A percentile compares a stretch with the other conserved stretches of the same genome.
Conservation (phyloP, 768 basidiomycete species). For the Dioszegia hungarica region DNA sequence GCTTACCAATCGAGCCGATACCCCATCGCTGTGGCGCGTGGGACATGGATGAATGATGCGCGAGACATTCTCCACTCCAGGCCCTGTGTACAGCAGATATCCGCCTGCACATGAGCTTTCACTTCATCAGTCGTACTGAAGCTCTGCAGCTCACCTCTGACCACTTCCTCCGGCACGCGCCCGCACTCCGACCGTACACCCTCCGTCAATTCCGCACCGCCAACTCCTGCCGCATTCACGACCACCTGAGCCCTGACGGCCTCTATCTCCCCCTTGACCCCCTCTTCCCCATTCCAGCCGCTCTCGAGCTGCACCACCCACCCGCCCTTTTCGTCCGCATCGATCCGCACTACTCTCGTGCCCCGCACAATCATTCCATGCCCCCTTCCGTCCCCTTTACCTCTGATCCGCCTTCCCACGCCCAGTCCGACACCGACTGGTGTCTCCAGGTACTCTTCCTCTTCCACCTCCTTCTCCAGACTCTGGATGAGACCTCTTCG, state of each 20-base stretch:
- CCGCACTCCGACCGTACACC: constrained; percentile 27
- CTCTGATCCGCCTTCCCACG: constrained; percentile 3
- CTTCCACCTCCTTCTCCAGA: constrained; percentile 72
- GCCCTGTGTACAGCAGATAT: constrained; percentile 81
- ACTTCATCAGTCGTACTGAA: background rate
- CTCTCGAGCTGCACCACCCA: constrained; percentile 85
- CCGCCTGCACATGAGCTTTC: constrained; percentile 48
- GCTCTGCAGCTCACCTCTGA: constrained; percentile 31
- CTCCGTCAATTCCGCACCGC: constrained; percentile 30
- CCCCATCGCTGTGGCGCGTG: constrained; percentile 62
- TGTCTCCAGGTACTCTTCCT: constrained; percentile 54
- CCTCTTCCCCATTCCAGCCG: constrained; percentile 49
- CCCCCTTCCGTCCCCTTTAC: constrained; percentile 7
- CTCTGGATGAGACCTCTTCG: constrained; percentile 77
- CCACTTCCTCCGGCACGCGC: constrained; percentile 20
- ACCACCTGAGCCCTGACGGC: constrained; percentile 68
- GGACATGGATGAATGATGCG: constrained; percentile 92
- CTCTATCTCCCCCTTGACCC: constrained; percentile 53
- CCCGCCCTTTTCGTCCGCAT: constrained; percentile 58
- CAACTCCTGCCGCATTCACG: constrained; percentile 61
- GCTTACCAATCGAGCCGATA: constrained; percentile 74
- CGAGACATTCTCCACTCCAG: constrained; percentile 62
- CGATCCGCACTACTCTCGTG: constrained; percentile 80
- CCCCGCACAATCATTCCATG: constrained; percentile 60
- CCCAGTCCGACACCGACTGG: constrained; percentile 51